Base-by-base conservation (phyloP, 106 monocot genomes). In the Platanthera guangdongensis region DNA sequence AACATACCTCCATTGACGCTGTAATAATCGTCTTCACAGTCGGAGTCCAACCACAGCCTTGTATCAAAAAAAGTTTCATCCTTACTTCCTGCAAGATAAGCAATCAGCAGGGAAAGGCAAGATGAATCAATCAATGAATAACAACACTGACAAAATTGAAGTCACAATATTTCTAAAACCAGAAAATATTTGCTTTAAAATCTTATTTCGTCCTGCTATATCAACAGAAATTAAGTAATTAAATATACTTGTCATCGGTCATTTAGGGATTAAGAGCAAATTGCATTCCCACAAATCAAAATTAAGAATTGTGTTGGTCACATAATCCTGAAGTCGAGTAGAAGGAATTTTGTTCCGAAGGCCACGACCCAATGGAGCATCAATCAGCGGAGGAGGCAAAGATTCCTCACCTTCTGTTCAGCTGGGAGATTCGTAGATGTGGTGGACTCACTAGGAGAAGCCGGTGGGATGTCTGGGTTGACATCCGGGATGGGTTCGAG, bases 21-120 rank as follows among this genome's bases (percentile, higher is more conserved):
- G 72, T 59, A 90, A 81, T 88, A 93, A 80, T 93, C 92, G 77
- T 89, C 88, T 77, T 93, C 93, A 57, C 84, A 86, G 51, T 93
- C 93, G 4, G 93, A 93, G 60, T 93, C 93, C 32, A 90, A 75
- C 82, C 85, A 90, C 21, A 60, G 80, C 14, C 76, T 54, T 4
- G 93, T 67, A 62, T 93, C 93, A 47, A 90, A 93, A 74, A 88
- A 93, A 6, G 32, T 28, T 68, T 92, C 92, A n/a, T 90, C 87
- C 70, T 74, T 87, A 60, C 82, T 80, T 6, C 88, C 79, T 79
- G 22, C 22, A 22, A 9, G 19, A 21, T 19, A 22, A 72, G 8
- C 3, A 72, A 70, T 13, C 46, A n/a, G 47, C 11, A 39, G 39
- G 7, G 18, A 60, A 60, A 65, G 8, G 30, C 11, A 70, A 70